Evolutionary conservation across 139 green algal species (phyloP), one percentile per base, ranked within the genome.

Genomic region (Chlamydomonas sp.): DNA sequence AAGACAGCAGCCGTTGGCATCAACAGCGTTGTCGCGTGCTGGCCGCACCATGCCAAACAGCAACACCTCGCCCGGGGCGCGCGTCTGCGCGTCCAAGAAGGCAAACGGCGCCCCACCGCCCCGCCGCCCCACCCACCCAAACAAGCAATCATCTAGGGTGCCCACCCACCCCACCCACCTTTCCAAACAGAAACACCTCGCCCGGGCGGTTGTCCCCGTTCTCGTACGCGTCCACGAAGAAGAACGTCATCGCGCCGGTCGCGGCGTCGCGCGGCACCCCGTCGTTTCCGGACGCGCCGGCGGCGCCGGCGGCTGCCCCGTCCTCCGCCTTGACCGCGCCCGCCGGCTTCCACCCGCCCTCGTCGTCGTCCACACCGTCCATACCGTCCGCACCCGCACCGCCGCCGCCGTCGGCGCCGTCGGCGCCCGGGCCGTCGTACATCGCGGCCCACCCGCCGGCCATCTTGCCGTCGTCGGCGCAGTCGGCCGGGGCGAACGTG

Each of bases 131-230:
- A n/a, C n/a, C n/a, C n/a, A n/a, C n/a, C n/a, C n/a, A n/a, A n/a
- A n/a, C n/a, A n/a, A n/a, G n/a, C n/a, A n/a, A n/a, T n/a, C n/a
- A n/a, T n/a, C n/a, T n/a, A n/a, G n/a, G n/a, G n/a, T n/a, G n/a
- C n/a, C n/a, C 67, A 1, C 43, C 38, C 54, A 73, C 66, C 29
- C 35, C 39, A 36, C 37, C 54, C 30, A 95, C 87, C 86, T 97
- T 98, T 73, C 94, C 93, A 77, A 99, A 97, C 16, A 99, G 77
- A 68, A 88, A 93, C 2, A 97, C 84, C 64, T 83, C 77, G 22
- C 77, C 75, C 38, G 84, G 84, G 26, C 80, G 61, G 3, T 58
- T 60, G 2, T 85, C 79, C 1, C 63, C 48, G 76, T 96, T 93
- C 78, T 97, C 91, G 70, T 94, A 86, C 0, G 87, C 90, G 58